phyloP scores from a whole-genome alignment of 768 basidiomycete genomes.

The Naganishia randhawae region DNA sequence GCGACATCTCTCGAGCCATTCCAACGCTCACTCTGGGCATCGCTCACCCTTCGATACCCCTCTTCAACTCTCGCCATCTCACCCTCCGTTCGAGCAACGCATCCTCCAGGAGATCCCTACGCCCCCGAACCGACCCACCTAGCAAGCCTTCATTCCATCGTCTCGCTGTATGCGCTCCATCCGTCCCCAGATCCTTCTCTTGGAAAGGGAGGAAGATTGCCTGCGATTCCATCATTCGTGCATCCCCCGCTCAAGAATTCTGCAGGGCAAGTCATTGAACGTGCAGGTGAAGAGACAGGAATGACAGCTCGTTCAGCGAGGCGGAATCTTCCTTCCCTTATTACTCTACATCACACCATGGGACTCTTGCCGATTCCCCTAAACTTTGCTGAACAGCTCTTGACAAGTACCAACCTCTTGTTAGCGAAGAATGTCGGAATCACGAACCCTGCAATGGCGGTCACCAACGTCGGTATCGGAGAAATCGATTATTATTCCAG shows the following conservation, averaged over 20 bases:
- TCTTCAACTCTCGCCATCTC: slow-evolving; percentile 19
- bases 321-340: slow-evolving; percentile 9
- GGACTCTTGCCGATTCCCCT: slow-evolving; percentile 34
- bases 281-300: not conserved
- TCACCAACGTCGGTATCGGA: slow-evolving; percentile 44
- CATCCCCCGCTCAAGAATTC: slow-evolving; percentile 28
- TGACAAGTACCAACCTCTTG: slow-evolving; percentile 38
- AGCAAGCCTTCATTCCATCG: slow-evolving; percentile 39
- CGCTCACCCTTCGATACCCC: slow-evolving; percentile 45
- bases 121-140: slow-evolving; percentile 40
- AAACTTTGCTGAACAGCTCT: slow-evolving; percentile 40
- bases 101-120: slow-evolving; percentile 39
- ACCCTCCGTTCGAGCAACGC: slow-evolving; percentile 5
- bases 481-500: slow-evolving; percentile 32
- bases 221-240: slow-evolving; percentile 44
- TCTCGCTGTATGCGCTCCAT: slow-evolving; percentile 47
- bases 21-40: slow-evolving; percentile 46
- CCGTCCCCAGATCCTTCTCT: slow-evolving; percentile 42
- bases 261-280: slow-evolving; percentile 30
- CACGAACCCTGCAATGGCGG: slow-evolving; percentile 26
- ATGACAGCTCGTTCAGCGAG: not conserved
- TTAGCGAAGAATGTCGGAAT: slow-evolving; percentile 39
- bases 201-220: slow-evolving; percentile 32
- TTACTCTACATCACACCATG: slow-evolving; percentile 44
- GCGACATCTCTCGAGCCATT: slow-evolving; percentile 46